Conservation (phyloP, 2,329 filamentous ascomycete genomes). For the Metarhizium brunneum region DNA sequence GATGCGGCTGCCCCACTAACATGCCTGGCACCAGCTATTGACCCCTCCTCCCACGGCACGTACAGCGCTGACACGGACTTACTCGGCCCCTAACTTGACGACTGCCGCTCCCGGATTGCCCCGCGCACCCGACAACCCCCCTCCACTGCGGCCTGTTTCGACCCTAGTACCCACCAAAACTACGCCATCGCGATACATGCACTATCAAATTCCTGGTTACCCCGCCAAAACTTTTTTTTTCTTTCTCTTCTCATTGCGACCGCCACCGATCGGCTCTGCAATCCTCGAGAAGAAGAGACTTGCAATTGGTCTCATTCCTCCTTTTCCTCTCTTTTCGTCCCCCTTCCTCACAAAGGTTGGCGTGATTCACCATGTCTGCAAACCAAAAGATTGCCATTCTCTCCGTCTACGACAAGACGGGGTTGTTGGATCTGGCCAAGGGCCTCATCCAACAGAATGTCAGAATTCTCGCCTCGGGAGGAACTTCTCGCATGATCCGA, state of each 20-base stretch:
- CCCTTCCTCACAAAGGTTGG: background rate
- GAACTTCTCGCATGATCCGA: constrained; percentile 91
- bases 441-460: constrained; percentile 83
- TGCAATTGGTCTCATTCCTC: background rate
- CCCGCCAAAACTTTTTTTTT: constrained; percentile 8
- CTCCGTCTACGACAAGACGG: constrained; percentile 98
- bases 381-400: constrained; percentile 70
- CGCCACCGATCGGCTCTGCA: background rate
- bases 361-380: constrained; percentile 23
- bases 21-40: too few relatives aligned
- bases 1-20: too few relatives aligned
- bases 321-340: background rate
- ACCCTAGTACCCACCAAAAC: background rate
- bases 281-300: constrained; percentile 2
- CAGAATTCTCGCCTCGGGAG: constrained; percentile 86
- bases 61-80: too few relatives aligned
- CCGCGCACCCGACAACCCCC: background rate
- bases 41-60: too few relatives aligned
- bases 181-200: too few relatives aligned
- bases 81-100: too few relatives aligned
- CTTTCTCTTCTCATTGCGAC: background rate
- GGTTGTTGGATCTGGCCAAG: constrained; percentile 84
- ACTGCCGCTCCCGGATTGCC: background rate
- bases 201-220: constrained; percentile 3
- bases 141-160: background rate